phyloP scores from a whole-genome alignment of 2,329 filamentous ascomycete genomes.

The Monosporascus cannonballus region DNA sequence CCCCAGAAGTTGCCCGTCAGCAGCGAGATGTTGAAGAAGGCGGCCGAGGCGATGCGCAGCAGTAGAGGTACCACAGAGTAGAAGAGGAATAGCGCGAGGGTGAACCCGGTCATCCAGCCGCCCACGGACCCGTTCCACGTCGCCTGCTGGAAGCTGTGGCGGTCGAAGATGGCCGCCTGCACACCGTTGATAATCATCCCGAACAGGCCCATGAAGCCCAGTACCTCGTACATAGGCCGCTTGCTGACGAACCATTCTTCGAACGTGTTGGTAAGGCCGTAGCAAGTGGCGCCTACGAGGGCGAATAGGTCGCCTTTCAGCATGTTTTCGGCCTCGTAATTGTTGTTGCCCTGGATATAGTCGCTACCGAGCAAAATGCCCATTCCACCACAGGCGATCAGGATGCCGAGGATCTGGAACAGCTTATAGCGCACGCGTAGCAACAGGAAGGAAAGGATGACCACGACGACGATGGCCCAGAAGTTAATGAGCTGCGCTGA shows the following conservation, averaged over 20 bases:
- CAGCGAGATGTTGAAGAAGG: slow-evolving; percentile 94
- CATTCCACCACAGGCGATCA: slow-evolving; percentile 86
- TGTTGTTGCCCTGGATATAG: slow-evolving; percentile 72
- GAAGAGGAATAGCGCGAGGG: slow-evolving; percentile 74
- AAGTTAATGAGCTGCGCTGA: slow-evolving; percentile 96
- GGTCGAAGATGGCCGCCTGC: slow-evolving; percentile 89
- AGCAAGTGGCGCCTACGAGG: slow-evolving; percentile 80
- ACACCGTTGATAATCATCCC: slow-evolving; percentile 87
- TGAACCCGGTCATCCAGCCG: slow-evolving; percentile 87
- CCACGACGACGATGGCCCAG: slow-evolving; percentile 94
- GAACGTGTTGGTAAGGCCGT: slow-evolving; percentile 84
- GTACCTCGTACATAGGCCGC: slow-evolving; percentile 83
- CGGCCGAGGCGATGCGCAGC: slow-evolving; percentile 82
- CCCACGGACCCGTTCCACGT: slow-evolving; percentile 62
- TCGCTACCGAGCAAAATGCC: slow-evolving; percentile 82
- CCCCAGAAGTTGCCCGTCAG: slow-evolving; percentile 97
- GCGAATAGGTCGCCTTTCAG: slow-evolving; percentile 92
- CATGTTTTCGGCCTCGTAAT: slow-evolving; percentile 60
- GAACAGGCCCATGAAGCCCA: slow-evolving; percentile 85
- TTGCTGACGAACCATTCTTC: slow-evolving; percentile 93
- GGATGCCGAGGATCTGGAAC: slow-evolving; percentile 78
- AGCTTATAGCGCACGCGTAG: slow-evolving; percentile 85
- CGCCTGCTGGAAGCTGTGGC: slow-evolving; percentile 58
- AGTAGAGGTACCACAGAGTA: slow-evolving; percentile 84
- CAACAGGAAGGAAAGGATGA: slow-evolving; percentile 74